phyloP scores from a whole-genome alignment of 257 asterid species.

The Marsdenia floribunda region DNA sequence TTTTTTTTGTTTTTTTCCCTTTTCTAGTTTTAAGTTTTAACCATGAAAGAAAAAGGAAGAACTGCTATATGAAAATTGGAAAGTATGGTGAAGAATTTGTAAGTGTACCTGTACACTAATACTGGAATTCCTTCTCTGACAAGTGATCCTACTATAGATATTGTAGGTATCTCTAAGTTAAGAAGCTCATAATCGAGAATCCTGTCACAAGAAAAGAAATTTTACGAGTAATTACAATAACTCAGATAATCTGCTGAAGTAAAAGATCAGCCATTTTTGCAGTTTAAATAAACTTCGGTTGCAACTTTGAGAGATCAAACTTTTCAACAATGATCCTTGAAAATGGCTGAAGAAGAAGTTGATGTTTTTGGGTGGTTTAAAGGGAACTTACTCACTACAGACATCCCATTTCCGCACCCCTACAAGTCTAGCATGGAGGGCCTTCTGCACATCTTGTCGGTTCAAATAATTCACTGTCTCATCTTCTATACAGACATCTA shows the following conservation, averaged over 20 bases:
- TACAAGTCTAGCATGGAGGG: conserved; percentile 58
- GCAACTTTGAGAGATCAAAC: no score
- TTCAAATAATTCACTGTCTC: conserved; percentile 52
- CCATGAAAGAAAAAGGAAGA: background rate
- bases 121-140: conserved; percentile 49
- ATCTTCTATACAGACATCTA: conserved; percentile 67
- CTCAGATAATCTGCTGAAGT: background rate
- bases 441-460: conserved; percentile 52
- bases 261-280: background rate
- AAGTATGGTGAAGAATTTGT: background rate
- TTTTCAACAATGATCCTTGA: background rate
- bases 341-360: background rate
- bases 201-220: conserved; percentile 25
- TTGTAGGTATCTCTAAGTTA: conserved; percentile 59
- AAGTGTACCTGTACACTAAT: conserved; percentile 52
- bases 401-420: conserved; percentile 58
- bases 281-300: background rate
- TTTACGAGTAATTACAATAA: background rate
- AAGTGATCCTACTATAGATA: conserved; percentile 44
- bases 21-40: background rate
- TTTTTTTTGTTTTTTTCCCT: background rate
- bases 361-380: background rate
- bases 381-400: conserved; percentile 53
- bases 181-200: conserved; percentile 55
- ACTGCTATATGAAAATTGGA: background rate